These are phyloP conservation scores for Dictyostelium brefeldianum DNA, from an alignment of 78 protist genomes.

Conservation along the genomic window DNA sequence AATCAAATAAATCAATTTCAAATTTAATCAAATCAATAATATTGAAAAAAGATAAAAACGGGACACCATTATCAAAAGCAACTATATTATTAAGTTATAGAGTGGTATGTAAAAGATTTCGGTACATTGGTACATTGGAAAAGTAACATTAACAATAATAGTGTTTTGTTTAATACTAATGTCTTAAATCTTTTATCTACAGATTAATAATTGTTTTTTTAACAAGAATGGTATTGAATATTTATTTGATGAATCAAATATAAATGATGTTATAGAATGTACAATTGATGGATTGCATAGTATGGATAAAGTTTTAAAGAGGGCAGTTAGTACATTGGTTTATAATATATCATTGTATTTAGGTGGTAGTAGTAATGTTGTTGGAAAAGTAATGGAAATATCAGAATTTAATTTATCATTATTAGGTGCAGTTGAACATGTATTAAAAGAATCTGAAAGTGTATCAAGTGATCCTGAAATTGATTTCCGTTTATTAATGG, in stretches of 20 bases:
- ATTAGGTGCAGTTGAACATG: constrained; percentile 22
- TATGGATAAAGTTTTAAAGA: constrained; percentile 37
- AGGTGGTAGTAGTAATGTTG: background rate
- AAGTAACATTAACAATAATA: background rate
- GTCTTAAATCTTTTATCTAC: too few species aligned
- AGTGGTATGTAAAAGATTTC: constrained; percentile 17
- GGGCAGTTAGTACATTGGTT: constrained; percentile 27
- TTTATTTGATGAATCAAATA: background rate
- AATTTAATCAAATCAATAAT: background rate
- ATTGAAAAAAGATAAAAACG: background rate
- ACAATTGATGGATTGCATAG: constrained; percentile 33
- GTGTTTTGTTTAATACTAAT: background rate
- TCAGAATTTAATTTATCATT: constrained; percentile 29
- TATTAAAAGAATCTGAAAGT: background rate
- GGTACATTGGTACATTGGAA: background rate
- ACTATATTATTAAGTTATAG: constrained; percentile 41
- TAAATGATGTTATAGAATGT: background rate
- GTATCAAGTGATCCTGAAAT: constrained; percentile 30
- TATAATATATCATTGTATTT: constrained; percentile 40
- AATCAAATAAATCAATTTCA: background rate
- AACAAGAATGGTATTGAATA: constrained; percentile 20
- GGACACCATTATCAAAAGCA: background rate
- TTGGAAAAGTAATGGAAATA: too few species aligned
- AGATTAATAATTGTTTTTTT: constrained; percentile 57
- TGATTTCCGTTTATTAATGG: constrained; percentile 44